These are phyloP conservation scores for Schwanniomyces vanrijiae DNA, from an alignment of 805 yeast genomes.

Conservation along the genomic window DNA sequence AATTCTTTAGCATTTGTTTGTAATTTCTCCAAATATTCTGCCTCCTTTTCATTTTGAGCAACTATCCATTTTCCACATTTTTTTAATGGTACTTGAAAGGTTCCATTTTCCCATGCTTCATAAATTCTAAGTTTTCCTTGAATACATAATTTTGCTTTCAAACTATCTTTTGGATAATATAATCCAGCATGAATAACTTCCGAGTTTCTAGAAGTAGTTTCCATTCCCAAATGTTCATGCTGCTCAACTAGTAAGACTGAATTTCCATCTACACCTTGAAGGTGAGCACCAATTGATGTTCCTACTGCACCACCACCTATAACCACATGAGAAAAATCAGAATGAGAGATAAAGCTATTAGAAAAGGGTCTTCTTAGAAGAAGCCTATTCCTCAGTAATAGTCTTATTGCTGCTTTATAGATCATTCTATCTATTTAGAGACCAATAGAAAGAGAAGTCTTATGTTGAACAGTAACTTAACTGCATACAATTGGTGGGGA, in stretches of 20 bases:
- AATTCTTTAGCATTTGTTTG: slow-evolving; percentile 49
- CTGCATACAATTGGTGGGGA: not conserved
- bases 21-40: slow-evolving; percentile 55
- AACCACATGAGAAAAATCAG: slow-evolving; percentile 68
- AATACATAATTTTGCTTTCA: slow-evolving; percentile 71
- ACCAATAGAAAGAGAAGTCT: too few relatives aligned
- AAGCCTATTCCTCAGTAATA: not conserved
- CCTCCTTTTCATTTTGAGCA: slow-evolving; percentile 71
- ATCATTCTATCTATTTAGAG: not conserved
- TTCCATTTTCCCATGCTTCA: slow-evolving; percentile 37
- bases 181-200: slow-evolving; percentile 93
- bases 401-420: not conserved
- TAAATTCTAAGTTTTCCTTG: slow-evolving; percentile 74
- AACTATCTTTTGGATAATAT: slow-evolving; percentile 68
- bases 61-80: slow-evolving; percentile 86
- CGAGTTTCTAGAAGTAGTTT: slow-evolving; percentile 85
- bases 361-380: not conserved
- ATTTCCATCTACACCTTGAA: slow-evolving; percentile 45
- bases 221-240: slow-evolving; percentile 65
- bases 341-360: not conserved
- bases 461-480: not conserved
- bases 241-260: slow-evolving; percentile 69
- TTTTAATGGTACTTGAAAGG: slow-evolving; percentile 48
- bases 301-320: slow-evolving; percentile 89
- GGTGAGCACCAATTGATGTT: slow-evolving; percentile 72